Conservation (phyloP, 2,329 filamentous ascomycete species). For the Sporothrix sp. region DNA sequence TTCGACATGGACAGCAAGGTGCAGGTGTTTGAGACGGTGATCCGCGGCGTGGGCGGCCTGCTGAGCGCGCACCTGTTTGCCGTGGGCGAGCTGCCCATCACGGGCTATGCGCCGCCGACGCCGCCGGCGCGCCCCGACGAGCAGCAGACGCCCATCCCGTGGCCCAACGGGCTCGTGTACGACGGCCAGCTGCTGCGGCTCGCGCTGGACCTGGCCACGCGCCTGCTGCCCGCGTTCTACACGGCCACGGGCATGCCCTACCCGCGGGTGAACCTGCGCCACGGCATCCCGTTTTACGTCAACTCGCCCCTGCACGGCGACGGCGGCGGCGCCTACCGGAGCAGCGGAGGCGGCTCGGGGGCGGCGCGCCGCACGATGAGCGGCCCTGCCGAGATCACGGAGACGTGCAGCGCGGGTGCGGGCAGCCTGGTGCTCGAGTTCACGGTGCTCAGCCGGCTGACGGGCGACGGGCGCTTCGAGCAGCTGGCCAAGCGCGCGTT, state of each 20-base stretch:
- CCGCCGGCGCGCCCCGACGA: slow-evolving; percentile 1
- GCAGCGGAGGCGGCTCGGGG: slow-evolving; percentile 22
- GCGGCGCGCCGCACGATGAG: slow-evolving; percentile 27
- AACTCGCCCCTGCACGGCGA: slow-evolving; percentile 67
- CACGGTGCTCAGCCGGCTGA: slow-evolving; percentile 77
- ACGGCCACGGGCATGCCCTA: slow-evolving; percentile 88
- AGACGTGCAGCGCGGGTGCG: slow-evolving; percentile 95
- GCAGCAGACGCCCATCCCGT: slow-evolving; percentile 46
- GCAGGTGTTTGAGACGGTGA: slow-evolving; percentile 96
- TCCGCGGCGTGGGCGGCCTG: slow-evolving; percentile 81
- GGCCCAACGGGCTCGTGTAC: slow-evolving; percentile 72
- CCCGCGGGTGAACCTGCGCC: slow-evolving; percentile 80
- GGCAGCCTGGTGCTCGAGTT: slow-evolving; percentile 92
- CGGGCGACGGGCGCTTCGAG: slow-evolving; percentile 81
- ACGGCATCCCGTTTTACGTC: slow-evolving; percentile 79
- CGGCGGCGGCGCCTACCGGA: slow-evolving; percentile 30
- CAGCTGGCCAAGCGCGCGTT: slow-evolving; percentile 84
- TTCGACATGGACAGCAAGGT: slow-evolving; percentile 98
- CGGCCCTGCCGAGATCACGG: slow-evolving; percentile 63
- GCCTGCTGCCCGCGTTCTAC: slow-evolving; percentile 84
- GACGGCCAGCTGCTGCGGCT: slow-evolving; percentile 85
- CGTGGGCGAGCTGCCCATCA: slow-evolving; percentile 78
- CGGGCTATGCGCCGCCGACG: slow-evolving; percentile 54
- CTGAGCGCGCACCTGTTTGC: slow-evolving; percentile 92
- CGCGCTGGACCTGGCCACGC: slow-evolving; percentile 72